Evolutionary conservation across 2,329 filamentous ascomycete genomes (phyloP).

Genomic region (Phaeosphaeriaceae sp.): DNA sequence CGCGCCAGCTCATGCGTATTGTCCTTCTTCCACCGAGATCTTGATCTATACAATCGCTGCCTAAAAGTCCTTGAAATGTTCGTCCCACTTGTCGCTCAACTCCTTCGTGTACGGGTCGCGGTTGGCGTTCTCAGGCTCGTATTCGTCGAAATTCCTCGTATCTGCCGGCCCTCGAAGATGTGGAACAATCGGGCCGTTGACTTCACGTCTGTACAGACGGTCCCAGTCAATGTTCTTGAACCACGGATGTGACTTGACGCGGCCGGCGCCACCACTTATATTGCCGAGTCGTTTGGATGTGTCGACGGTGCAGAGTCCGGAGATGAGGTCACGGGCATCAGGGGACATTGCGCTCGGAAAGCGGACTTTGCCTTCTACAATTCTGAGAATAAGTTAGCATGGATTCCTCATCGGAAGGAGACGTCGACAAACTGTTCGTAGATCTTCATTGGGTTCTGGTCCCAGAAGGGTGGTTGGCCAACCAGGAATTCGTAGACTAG

Average conservation of each 20-base stretch:
- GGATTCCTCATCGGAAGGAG: background rate
- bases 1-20: background rate
- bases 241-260: constrained; percentile 79
- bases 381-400: constrained; percentile 57
- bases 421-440: constrained; percentile 67
- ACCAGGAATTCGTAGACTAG: constrained; percentile 85
- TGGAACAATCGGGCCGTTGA: constrained; percentile 76
- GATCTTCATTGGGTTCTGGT: constrained; percentile 85
- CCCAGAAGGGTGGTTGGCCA: constrained; percentile 86
- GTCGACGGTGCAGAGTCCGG: constrained; percentile 78
- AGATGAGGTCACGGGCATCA: constrained; percentile 77
- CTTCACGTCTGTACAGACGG: constrained; percentile 68
- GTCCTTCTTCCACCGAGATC: background rate
- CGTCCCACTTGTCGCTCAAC: constrained; percentile 72
- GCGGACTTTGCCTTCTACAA: constrained; percentile 77
- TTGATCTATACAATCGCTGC: background rate
- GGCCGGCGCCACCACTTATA: constrained; percentile 73
- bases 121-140: constrained; percentile 75
- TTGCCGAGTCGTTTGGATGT: constrained; percentile 80
- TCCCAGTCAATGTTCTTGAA: constrained; percentile 79
- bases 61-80: constrained; percentile 74
- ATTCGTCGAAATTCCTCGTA: constrained; percentile 81
- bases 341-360: constrained; percentile 74
- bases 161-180: constrained; percentile 75
- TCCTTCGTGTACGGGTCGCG: constrained; percentile 73